Evolutionary conservation across 2,329 filamentous ascomycete genomes (phyloP), one percentile per base, ranked within the genome.

Genomic region (Leptodontidium sp.): DNA sequence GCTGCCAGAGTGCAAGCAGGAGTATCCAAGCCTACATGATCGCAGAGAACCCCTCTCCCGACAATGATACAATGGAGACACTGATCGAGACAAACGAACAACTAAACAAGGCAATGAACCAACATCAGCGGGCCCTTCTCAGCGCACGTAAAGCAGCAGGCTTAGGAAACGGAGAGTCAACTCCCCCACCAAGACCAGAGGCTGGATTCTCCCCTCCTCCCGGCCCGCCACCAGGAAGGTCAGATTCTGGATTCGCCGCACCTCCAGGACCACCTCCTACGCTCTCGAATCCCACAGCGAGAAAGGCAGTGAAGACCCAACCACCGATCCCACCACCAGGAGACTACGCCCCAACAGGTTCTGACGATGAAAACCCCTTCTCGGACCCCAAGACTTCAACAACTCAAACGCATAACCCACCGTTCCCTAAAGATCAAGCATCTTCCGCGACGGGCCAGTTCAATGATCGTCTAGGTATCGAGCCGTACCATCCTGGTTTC

Each of bases 11-110:
- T 66, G 95, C 95, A 4, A 91, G 92, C 64, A 87, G 90, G 65
- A 93, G 91, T 77, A 89, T 98, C 74, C 94, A 98, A 77, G 85
- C 85, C 40, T 98, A 97, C 81, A 97, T 98, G 84, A 85, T 90
- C 52, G 88, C 90, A 58, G 90, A 91, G 67, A 87, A 93, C 77
- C 94, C 95, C 0, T 79, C 88, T 0, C 94, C 95, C 0, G 96
- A 98, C 79, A 95, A 97, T 76, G 91, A 97, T 74, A 98, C 95
- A 0, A 93, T 98, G 87, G 90, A 96, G 78, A 94, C 90, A 15
- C 83, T 99, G 70, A 97, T 99, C 76, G 94, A 98, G 80, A 96
- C 93, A 15, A 97, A 97, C 78, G 96, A 98, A 80, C 92, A 95
- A 78, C 84, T 99, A 38, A 92, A 93, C 70, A 88, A 92, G 55